A percentile compares a stretch with the other conserved stretches of the same genome.
Conservation (phyloP, 129 eudicot genomes). For the Apium graveolens region DNA sequence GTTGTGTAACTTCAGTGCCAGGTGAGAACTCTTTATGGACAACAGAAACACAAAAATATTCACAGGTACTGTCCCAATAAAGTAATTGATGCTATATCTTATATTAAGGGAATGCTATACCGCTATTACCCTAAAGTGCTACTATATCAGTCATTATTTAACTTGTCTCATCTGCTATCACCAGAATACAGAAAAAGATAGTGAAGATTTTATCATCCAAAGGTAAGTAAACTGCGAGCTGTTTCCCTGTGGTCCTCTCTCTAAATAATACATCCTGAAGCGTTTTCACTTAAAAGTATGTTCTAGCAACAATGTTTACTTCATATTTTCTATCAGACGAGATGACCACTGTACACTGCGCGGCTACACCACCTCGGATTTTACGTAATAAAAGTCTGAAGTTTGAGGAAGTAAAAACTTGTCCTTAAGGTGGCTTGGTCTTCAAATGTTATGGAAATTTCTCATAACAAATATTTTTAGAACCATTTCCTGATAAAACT, state of each 20-base stretch:
- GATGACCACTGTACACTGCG: background rate
- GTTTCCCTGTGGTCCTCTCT: background rate
- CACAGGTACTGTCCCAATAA: background rate
- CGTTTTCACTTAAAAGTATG: background rate
- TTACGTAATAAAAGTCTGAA: too few species aligned
- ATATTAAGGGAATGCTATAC: background rate
- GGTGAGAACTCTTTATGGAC: background rate
- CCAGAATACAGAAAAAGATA: background rate
- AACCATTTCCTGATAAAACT: background rate
- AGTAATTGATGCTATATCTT: background rate
- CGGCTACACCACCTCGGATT: background rate
- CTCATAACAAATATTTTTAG: background rate
- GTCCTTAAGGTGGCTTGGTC: background rate
- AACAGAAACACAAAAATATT: background rate
- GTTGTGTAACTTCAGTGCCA: background rate
- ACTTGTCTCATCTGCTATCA: background rate
- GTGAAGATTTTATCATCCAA: background rate
- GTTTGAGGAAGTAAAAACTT: background rate
- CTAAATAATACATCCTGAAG: background rate
- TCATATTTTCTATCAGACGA: background rate
- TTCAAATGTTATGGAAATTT: background rate
- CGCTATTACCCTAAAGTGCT: background rate
- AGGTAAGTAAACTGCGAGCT: background rate
- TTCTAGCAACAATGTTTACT: background rate
- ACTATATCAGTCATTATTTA: background rate